Percentiles rank a stretch among this genome's conserved stretches.
Evolutionary conservation across 176 grass and related monocot species (phyloP).

Genomic region (Ensete ventricosum): DNA sequence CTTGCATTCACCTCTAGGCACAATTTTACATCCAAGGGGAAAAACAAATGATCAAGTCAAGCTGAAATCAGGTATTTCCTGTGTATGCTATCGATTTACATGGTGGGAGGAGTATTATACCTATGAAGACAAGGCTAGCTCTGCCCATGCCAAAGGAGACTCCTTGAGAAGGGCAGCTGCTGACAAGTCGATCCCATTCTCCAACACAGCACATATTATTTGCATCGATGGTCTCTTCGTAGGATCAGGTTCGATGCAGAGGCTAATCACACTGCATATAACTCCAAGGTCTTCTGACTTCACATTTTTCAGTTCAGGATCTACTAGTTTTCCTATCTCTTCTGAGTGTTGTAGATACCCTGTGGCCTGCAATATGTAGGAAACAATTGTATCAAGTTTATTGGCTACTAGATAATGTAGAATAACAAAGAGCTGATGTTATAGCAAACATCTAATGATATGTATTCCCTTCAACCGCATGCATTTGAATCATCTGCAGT

Average conservation of each 20-base stretch:
- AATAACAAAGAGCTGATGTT: neutral
- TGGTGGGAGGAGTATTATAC: neutral
- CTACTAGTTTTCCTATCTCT: constrained; percentile 66
- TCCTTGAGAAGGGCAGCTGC: constrained; percentile 69
- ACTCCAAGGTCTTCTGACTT: constrained; percentile 48
- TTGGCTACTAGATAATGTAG: neutral
- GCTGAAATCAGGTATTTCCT: neutral
- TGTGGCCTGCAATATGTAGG: constrained; percentile 28
- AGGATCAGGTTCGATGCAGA: constrained; percentile 80
- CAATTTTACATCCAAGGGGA: neutral
- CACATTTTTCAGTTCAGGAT: constrained; percentile 46
- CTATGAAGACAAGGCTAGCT: constrained; percentile 65
- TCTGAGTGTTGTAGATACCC: constrained; percentile 69
- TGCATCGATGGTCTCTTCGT: constrained; percentile 87
- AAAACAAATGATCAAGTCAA: neutral
- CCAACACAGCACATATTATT: constrained; percentile 62
- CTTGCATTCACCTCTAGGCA: neutral
- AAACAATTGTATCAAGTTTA: neutral
- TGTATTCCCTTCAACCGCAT: too few species aligned
- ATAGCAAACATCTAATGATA: too few species aligned
- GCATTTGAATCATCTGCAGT: too few species aligned
- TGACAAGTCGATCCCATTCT: constrained; percentile 66
- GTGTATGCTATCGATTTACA: constrained; percentile 1
- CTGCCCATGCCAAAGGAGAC: constrained; percentile 72
- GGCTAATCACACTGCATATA: constrained; percentile 73